Evolutionary conservation across 805 yeast genomes (phyloP).

Genomic region (Ascoidea rubescens): DNA sequence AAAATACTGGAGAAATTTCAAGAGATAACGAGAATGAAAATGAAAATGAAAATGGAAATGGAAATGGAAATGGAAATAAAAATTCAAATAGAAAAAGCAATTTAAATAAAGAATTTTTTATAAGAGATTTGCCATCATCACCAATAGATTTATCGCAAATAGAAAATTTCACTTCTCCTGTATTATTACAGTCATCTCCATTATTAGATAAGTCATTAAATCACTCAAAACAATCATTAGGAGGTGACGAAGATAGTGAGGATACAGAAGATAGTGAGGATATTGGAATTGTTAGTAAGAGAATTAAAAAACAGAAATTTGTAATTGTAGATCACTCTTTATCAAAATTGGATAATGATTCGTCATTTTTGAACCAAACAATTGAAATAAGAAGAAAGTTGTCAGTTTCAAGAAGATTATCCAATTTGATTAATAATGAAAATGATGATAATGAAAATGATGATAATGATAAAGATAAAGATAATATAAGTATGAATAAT

Average conservation of each 20-base stretch:
- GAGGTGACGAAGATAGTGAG: neutral
- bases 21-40: neutral
- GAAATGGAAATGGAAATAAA: neutral
- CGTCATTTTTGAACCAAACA: neutral
- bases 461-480: too few species aligned
- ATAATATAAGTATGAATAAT: too few species aligned
- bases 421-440: neutral
- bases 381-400: neutral
- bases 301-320: too few species aligned
- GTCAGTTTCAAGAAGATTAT: neutral
- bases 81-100: too few species aligned
- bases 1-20: too few species aligned
- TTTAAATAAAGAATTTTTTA: too few species aligned
- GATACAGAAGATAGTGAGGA: neutral
- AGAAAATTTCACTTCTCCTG: neutral
- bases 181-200: neutral
- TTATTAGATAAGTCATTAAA: neutral
- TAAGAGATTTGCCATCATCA: neutral
- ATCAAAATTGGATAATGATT: neutral
- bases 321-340: neutral
- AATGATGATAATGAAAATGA: neutral
- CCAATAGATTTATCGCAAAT: too few species aligned
- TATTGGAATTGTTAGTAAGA: neutral
- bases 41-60: neutral
- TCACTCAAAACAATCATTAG: neutral